A percentile compares a stretch with the other conserved stretches of the same genome.
Evolutionary conservation across 2,329 filamentous ascomycete genomes (phyloP).

Genomic region (Hypoxylon rubiginosum): DNA sequence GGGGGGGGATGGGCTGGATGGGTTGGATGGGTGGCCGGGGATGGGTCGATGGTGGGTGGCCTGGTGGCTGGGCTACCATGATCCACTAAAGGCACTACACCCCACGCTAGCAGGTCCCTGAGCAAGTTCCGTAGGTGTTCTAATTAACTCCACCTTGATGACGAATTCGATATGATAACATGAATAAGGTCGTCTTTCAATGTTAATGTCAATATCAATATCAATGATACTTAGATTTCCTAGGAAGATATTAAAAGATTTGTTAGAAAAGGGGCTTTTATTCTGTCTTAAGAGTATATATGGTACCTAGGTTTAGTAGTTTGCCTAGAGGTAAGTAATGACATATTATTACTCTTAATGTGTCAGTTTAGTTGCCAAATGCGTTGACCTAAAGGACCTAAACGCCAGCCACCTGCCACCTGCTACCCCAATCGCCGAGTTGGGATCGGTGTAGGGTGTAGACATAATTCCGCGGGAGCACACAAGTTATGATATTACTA

Average conservation of each 20-base stretch:
- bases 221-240: no score
- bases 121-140: background rate
- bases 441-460: background rate
- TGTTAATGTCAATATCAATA: no score
- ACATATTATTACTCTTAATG: no score
- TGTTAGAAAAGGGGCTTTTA: no score
- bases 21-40: background rate
- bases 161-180: no score
- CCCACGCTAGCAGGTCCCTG: background rate
- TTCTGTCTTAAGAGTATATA: no score
- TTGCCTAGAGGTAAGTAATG: no score
- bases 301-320: no score
- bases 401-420: conserved; percentile 7
- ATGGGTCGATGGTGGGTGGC: background rate
- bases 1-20: background rate
- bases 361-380: background rate
- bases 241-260: no score
- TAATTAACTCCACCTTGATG: no score
- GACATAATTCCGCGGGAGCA: background rate
- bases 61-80: background rate
- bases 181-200: no score
- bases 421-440: background rate
- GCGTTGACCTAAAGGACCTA: background rate
- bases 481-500: background rate
- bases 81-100: background rate